phyloP scores from a whole-genome alignment of 2,329 filamentous ascomycete species.

The Microsporum audouinii region DNA sequence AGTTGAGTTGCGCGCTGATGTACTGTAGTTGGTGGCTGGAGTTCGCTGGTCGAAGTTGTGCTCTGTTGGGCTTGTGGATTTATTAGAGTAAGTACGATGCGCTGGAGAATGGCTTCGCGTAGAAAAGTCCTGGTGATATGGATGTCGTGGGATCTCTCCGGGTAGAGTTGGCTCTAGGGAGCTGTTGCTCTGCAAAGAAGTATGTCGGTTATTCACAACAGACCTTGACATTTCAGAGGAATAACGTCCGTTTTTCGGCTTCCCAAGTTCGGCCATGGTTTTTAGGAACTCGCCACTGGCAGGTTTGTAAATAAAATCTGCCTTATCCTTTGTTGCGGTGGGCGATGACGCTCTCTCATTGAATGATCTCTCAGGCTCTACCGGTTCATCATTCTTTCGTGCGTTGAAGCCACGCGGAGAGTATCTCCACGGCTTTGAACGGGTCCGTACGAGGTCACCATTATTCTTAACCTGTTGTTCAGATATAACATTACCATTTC shows the following conservation, averaged over 20 bases:
- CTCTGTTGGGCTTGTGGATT: not conserved
- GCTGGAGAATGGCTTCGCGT: slow-evolving; percentile 2
- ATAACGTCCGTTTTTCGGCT: slow-evolving; percentile 5
- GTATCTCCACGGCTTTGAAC: not conserved
- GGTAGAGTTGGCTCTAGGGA: slow-evolving; percentile 8
- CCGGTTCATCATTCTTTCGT: not conserved
- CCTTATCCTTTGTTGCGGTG: not conserved
- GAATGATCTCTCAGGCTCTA: not conserved
- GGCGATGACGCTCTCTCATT: not conserved
- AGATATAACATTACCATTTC: not conserved
- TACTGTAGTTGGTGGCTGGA: not conserved
- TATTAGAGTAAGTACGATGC: not conserved
- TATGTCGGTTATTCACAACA: not conserved
- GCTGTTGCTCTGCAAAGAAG: slow-evolving; percentile 1
- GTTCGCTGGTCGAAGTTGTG: not conserved
- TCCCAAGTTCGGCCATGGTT: slow-evolving; percentile 15
- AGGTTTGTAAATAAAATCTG: slow-evolving; percentile 15
- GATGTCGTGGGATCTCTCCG: slow-evolving; percentile 13
- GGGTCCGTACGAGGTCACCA: not conserved
- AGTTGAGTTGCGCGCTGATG: not conserved
- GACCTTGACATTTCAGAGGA: not conserved
- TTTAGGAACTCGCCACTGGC: slow-evolving; percentile 15
- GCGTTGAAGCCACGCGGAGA: not conserved
- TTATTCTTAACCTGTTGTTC: not conserved
- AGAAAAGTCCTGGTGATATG: slow-evolving; percentile 9